Base-by-base conservation (phyloP, 805 yeast genomes). In the Jamesozyma hellenica region DNA sequence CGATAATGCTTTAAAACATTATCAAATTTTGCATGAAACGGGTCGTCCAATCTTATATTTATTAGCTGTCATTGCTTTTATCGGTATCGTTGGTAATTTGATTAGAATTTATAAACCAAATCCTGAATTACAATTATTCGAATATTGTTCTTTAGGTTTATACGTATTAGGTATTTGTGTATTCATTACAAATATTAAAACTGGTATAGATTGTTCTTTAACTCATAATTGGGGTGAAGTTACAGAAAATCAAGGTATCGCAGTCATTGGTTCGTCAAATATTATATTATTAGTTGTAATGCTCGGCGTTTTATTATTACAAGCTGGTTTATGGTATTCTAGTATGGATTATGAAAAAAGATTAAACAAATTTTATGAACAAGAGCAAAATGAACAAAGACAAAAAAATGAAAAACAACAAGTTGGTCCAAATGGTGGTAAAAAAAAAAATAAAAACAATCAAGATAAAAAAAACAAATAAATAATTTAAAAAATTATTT, bases 161-260 rank as follows among this genome's bases (percentile, higher is more conserved):
- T 74, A 73, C 57, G 79, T 87, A 60, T 65, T 79, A 28, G 82
- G 82, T 15, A 64, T 82, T 34, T 77, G 90, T 52, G 74, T 90
- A 51, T 92, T 87, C 62, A 66, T 90, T 53, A 82, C 95, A 46
- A 92, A 92, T 65, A 68, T 90, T 49, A 74, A 85, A 55, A 75
- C 82, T 39, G 97, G 97, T 40, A 67, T 79, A 30, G 72, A 72
- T 49, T 75, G 88, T 41, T 75, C 85, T 40, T 51, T 76, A 21
- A 61, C 72, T 42, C 88, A 87, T 33, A 68, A 76, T 44, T 90
- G 97, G 97, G 97, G 96, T 49, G 97, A 90, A 38, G 95, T 92
- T 37, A 84, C 83, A 53, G 77, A 74, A 58, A 70, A 70, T 44
- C 84, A 94, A 17, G 97, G 97, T 25, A 64, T 90, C 53, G 85